Evolutionary conservation across 805 yeast genomes (phyloP).

Genomic region (Wickerhamomyces xylosicus): DNA sequence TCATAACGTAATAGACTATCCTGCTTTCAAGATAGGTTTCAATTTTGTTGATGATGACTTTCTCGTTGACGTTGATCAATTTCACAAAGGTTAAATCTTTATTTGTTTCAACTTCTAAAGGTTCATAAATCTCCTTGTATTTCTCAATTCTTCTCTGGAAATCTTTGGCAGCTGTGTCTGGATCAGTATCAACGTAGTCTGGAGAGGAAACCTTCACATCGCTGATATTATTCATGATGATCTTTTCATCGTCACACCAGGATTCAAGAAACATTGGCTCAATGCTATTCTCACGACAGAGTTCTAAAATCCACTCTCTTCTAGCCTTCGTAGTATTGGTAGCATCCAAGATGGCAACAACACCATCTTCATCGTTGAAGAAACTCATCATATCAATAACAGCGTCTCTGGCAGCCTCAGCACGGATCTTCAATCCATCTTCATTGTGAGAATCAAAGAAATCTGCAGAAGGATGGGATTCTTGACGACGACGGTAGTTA

Average conservation of each 20-base stretch:
- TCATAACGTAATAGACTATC: conserved; percentile 93
- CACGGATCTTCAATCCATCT: conserved; percentile 53
- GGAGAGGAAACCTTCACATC: conserved; percentile 69
- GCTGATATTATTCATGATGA: conserved; percentile 66
- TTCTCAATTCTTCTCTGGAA: conserved; percentile 62
- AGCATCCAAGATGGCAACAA: conserved; percentile 90
- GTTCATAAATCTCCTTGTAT: conserved; percentile 69
- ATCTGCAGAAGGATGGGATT: conserved; percentile 60
- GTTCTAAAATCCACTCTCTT: conserved; percentile 50
- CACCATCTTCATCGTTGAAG: conserved; percentile 73
- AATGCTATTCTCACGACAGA: conserved; percentile 54
- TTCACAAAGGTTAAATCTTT: conserved; percentile 74
- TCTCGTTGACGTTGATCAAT: conserved; percentile 78
- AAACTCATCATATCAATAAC: conserved; percentile 75
- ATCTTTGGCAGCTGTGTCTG: conserved; percentile 64
- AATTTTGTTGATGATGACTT: conserved; percentile 79
- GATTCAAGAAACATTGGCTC: conserved; percentile 92
- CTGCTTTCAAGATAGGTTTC: conserved; percentile 85
- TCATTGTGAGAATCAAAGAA: conserved; percentile 63
- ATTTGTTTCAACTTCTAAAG: conserved; percentile 52
- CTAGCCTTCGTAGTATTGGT: conserved; percentile 76
- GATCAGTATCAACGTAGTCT: conserved; percentile 31
- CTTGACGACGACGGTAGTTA: conserved; percentile 58
- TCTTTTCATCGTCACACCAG: conserved; percentile 75
- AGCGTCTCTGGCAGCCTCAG: conserved; percentile 63